Percentiles rank a stretch among this genome's conserved stretches.
phyloP scores from a whole-genome alignment of 148 eudicot genomes.

The Camellia japonica region DNA sequence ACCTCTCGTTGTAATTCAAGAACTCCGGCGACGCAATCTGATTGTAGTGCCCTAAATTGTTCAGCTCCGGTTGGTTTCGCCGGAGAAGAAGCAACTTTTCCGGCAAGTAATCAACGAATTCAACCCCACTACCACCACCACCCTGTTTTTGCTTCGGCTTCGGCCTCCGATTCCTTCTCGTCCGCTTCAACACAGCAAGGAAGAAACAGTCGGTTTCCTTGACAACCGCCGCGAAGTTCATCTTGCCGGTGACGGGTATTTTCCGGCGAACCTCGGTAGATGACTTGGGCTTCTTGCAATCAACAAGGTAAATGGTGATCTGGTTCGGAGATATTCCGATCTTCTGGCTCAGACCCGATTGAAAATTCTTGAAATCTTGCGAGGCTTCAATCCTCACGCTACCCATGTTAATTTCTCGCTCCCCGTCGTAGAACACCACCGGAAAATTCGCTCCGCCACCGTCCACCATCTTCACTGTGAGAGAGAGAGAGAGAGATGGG shows the following conservation, averaged over 20 bases:
- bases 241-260: constrained; percentile 53
- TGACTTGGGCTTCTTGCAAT: constrained; percentile 12
- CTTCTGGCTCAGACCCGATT: constrained; percentile 39
- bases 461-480: constrained; percentile 20
- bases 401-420: constrained; percentile 51
- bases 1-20: constrained; percentile 14
- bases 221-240: constrained; percentile 39
- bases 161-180: constrained; percentile 41
- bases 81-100: constrained; percentile 27
- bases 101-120: constrained; percentile 18
- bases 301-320: constrained; percentile 65
- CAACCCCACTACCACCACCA: background rate
- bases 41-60: background rate
- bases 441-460: constrained; percentile 31
- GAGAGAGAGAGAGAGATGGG: background rate
- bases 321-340: constrained; percentile 74
- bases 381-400: constrained; percentile 33
- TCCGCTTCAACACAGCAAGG: constrained; percentile 53
- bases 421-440: constrained; percentile 71
- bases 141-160: constrained; percentile 3
- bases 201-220: constrained; percentile 28
- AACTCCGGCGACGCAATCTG: constrained; percentile 1
- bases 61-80: constrained; percentile 13
- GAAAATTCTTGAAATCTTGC: constrained; percentile 55
- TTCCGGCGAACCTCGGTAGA: constrained; percentile 37